Percentiles rank a stretch among this genome's conserved stretches.
Evolutionary conservation across 2,329 filamentous ascomycete species (phyloP).

Genomic region (Erysiphe pisi): DNA sequence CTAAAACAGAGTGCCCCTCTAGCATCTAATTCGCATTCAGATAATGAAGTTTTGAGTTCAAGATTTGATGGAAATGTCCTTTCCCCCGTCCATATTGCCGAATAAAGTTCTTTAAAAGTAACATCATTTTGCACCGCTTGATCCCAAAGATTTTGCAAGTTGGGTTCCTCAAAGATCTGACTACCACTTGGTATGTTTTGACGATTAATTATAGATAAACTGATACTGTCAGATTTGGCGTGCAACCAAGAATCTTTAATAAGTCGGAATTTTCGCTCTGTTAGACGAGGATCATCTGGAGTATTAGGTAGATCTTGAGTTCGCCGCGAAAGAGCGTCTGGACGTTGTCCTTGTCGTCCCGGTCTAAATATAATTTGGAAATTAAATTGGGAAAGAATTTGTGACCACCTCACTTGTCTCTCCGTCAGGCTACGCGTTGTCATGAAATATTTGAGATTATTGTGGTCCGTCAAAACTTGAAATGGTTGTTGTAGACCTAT

Average conservation of each 20-base stretch:
- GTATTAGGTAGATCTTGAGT: not conserved
- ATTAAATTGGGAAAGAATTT: too few species aligned
- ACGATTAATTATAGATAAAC: not conserved
- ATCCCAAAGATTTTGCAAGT: conserved; percentile 9
- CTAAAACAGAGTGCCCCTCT: not conserved
- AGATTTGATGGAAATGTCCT: too few species aligned
- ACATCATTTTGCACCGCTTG: not conserved
- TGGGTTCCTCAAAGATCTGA: not conserved
- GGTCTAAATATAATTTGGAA: not conserved
- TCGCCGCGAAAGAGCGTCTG: not conserved
- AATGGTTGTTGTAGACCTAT: too few species aligned
- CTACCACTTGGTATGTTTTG: not conserved
- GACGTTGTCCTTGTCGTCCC: not conserved
- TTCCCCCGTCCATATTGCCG: too few species aligned
- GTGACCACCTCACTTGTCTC: too few species aligned
- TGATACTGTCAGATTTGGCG: not conserved
- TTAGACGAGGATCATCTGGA: not conserved
- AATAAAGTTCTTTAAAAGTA: too few species aligned
- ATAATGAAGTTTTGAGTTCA: not conserved
- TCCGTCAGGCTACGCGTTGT: too few species aligned
- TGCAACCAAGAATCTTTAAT: not conserved
- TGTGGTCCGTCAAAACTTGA: too few species aligned
- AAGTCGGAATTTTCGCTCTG: not conserved
- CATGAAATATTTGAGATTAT: too few species aligned
- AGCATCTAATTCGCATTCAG: not conserved